Evolutionary conservation across 495 filamentous ascomycete species (phyloP).

Genomic region (Diplogelasinospora grovesii): DNA sequence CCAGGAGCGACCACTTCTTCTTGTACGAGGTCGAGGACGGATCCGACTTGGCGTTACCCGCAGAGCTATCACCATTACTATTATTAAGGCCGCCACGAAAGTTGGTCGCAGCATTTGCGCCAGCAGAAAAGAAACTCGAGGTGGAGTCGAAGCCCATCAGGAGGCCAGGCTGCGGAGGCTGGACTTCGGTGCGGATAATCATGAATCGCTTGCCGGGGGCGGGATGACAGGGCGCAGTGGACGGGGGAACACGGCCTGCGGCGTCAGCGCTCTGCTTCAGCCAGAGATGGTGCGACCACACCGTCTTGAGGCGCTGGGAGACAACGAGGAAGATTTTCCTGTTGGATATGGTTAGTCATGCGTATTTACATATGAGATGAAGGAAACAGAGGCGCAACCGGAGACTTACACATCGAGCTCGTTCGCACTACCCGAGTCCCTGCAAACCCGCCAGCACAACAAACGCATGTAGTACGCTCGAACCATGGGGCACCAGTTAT

Average conservation of each 20-base stretch:
- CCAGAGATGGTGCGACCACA: constrained; percentile 76
- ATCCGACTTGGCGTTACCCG: constrained; percentile 6
- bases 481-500: constrained; percentile 98
- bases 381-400: neutral
- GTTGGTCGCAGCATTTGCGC: constrained; percentile 3
- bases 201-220: constrained; percentile 87
- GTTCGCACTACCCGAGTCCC: constrained; percentile 63
- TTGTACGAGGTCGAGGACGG: constrained; percentile 34
- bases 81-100: constrained; percentile 9
- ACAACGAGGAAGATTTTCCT: constrained; percentile 65
- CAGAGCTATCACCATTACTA: neutral
- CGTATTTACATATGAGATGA: neutral
- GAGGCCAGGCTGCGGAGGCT: constrained; percentile 44
- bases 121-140: constrained; percentile 12
- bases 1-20: constrained; percentile 63
- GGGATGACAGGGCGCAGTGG: constrained; percentile 77
- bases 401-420: constrained; percentile 66
- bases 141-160: constrained; percentile 36
- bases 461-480: constrained; percentile 92
- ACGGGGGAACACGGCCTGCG: constrained; percentile 50
- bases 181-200: constrained; percentile 82
- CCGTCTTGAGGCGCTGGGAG: constrained; percentile 59
- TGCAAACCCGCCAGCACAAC: constrained; percentile 83
- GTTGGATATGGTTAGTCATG: constrained; percentile 15
- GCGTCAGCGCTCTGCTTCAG: constrained; percentile 58